These are phyloP conservation scores for Claviceps quebecensis DNA, from an alignment of 2,329 filamentous ascomycete species.

Conservation along the genomic window DNA sequence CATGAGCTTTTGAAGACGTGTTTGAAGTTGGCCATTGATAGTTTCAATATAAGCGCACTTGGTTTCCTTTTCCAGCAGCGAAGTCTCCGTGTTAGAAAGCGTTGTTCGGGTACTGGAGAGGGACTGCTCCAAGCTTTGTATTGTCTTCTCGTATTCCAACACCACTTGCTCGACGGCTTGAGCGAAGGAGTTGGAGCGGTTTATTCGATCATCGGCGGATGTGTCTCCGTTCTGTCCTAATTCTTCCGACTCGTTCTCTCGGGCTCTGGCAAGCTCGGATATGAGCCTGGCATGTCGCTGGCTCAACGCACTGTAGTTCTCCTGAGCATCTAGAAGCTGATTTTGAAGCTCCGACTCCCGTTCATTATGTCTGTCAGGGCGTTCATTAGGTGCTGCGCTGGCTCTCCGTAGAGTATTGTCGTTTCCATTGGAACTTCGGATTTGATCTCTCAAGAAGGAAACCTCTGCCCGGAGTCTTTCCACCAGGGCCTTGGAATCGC, in stretches of 20 bases:
- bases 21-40: constrained; percentile 77
- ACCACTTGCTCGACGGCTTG: constrained; percentile 94
- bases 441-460: constrained; percentile 83
- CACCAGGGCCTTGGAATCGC: constrained; percentile 86
- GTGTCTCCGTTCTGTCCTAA: constrained; percentile 41
- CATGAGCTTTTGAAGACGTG: constrained; percentile 80
- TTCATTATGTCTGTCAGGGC: constrained; percentile 65
- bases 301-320: constrained; percentile 85
- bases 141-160: constrained; percentile 96
- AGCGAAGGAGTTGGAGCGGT: constrained; percentile 90
- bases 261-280: constrained; percentile 77
- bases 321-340: constrained; percentile 80
- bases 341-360: constrained; percentile 86
- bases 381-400: constrained; percentile 45
- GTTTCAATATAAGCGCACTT: constrained; percentile 89
- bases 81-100: constrained; percentile 73
- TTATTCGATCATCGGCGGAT: constrained; percentile 70
- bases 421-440: constrained; percentile 62
- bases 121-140: constrained; percentile 82
- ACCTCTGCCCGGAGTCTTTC: constrained; percentile 90
- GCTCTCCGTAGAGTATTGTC: constrained; percentile 41
- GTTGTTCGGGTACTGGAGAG: constrained; percentile 77
- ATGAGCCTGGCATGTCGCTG: constrained; percentile 92
- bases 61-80: constrained; percentile 79
- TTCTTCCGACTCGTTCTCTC: constrained; percentile 51